These are phyloP conservation scores for Phytophthora megakarya DNA, from an alignment of 352 stramenopile genomes.

Conservation along the genomic window DNA sequence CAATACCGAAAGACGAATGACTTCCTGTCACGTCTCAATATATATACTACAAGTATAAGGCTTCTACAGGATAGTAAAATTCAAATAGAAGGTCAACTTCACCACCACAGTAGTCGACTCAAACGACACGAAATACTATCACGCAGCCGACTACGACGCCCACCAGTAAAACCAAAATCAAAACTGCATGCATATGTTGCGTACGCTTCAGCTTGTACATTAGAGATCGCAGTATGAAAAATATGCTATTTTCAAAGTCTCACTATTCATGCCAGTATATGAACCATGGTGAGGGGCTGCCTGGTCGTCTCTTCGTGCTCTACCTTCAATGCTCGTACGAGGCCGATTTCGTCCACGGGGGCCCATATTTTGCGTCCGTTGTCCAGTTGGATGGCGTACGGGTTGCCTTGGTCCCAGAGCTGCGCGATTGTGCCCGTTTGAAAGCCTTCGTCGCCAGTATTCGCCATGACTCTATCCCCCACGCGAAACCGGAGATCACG, in stretches of 20 bases:
- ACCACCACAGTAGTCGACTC: too few species aligned
- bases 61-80: too few species aligned
- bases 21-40: too few species aligned
- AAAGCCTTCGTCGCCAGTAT: constrained; percentile 44
- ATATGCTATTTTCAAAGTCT: background rate
- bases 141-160: too few species aligned
- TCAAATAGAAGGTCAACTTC: too few species aligned
- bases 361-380: constrained; percentile 51
- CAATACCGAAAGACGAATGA: too few species aligned
- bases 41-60: too few species aligned
- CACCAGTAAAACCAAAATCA: too few species aligned
- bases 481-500: constrained; percentile 46
- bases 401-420: constrained; percentile 58
- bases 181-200: too few species aligned
- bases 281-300: constrained; percentile 28
- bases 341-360: constrained; percentile 42
- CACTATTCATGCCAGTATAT: constrained; percentile 29
- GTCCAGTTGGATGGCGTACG: constrained; percentile 51
- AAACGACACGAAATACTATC: too few species aligned
- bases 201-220: too few species aligned
- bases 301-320: constrained; percentile 19
- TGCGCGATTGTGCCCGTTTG: constrained; percentile 42
- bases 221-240: constrained; percentile 5
- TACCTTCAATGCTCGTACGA: constrained; percentile 33
- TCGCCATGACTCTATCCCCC: constrained; percentile 48